Base-by-base conservation (phyloP, 805 yeast species). In the Ogataea wickerhamii region DNA sequence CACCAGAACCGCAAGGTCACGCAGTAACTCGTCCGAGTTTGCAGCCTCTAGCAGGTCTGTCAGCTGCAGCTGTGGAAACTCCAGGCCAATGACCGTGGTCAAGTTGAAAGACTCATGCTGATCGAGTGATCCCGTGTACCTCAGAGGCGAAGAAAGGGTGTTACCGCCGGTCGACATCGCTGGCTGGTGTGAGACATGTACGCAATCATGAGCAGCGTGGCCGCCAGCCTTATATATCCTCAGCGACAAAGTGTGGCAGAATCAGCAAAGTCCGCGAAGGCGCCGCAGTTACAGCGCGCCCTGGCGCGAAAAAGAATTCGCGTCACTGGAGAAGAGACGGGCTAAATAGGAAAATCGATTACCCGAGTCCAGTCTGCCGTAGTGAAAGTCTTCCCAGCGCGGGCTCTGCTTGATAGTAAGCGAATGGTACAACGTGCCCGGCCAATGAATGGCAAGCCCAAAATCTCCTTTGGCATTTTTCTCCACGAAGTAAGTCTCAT, bases 61-160 rank as follows among this genome's bases (percentile, higher is more conserved):
- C 12, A 31, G 16, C 25, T 31, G 34, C n/a, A 31, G 16, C 5
- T 31, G 25, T 12, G 34, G 34, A 13, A 31, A 31, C n/a, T 31
- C 34, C 17, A 6, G 34, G 6, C 34, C 34, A 6, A 31, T 17
- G n/a, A 31, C 21, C n/a, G 34, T 31, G 26, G 34, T 31, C n/a
- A 25, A 19, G 7, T 18, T 20, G 25, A 31, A 31, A 17, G 34
- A 31, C 6, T 19, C 7, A 14, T 19, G 19, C 14, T 19, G 5
- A 17, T 31, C 34, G 6, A 31, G 16, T 18, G 34, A 31, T 31
- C 34, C 34, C 12, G 26, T 19, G n/a, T 31, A 31, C n/a, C n/a
- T 13, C 34, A 31, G 16, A 5, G 34, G 34, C 6, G 19, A 6
- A 10, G 6, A 5, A 5, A 31, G 25, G 6, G 34, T 31, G 17